Percentiles rank a stretch among this genome's conserved stretches.
These are phyloP conservation scores for Trypanosoma melophagium DNA, from an alignment of 208 protist species.

Conservation along the genomic window DNA sequence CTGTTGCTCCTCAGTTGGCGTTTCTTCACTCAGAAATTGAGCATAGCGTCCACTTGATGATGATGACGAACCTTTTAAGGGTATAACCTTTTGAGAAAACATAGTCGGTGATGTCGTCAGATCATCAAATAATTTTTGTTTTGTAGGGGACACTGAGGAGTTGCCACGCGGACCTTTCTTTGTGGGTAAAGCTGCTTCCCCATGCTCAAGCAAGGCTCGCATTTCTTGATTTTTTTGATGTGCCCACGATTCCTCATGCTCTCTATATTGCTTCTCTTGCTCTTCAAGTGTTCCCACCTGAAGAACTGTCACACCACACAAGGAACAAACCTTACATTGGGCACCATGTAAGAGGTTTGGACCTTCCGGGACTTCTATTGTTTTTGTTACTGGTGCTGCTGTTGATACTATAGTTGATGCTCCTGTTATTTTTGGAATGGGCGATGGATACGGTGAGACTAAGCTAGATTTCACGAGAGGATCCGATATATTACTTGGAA, in stretches of 20 bases:
- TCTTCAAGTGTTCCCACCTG: slow-evolving; percentile 20
- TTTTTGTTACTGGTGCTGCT: not conserved
- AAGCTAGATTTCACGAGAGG: not conserved
- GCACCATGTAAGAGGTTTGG: not conserved
- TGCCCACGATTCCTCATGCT: slow-evolving; percentile 23
- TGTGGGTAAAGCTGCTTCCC: not conserved
- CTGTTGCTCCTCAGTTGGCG: not conserved
- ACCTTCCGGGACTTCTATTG: too few relatives aligned
- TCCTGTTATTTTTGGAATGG: not conserved
- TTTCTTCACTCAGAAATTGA: not conserved
- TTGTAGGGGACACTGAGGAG: slow-evolving; percentile 1
- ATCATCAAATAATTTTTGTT: slow-evolving; percentile 14
- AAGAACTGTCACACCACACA: slow-evolving; percentile 23
- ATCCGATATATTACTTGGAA: not conserved
- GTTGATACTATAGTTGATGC: not conserved
- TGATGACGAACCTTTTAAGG: not conserved
- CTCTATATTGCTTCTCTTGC: slow-evolving; percentile 23
- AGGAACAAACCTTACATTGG: slow-evolving; percentile 13
- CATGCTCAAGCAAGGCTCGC: not conserved
- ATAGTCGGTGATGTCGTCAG: slow-evolving; percentile 11
- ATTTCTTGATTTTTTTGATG: slow-evolving; percentile 25
- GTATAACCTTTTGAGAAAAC: not conserved
- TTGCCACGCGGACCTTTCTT: not conserved
- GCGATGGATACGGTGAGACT: not conserved
- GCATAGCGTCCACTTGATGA: not conserved